Evolutionary conservation across 768 basidiomycete species (phyloP).

Genomic region (Termitomyces sp.): DNA sequence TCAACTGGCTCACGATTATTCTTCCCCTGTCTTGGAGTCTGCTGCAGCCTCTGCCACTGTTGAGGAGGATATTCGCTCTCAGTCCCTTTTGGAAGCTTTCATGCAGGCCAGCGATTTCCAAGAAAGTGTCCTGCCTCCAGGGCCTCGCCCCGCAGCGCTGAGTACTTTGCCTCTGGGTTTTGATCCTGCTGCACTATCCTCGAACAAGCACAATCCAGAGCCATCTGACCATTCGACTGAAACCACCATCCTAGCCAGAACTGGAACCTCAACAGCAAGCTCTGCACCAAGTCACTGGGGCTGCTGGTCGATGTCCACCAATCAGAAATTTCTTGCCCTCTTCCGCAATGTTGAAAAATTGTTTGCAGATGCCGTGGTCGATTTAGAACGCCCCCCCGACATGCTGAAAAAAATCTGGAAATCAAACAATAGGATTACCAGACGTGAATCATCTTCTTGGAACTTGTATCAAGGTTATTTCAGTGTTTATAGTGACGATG

Average conservation of each 20-base stretch:
- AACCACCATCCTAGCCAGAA: background rate
- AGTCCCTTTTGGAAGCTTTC: no score
- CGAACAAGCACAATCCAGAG: background rate
- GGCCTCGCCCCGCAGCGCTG: background rate
- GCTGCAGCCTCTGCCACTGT: background rate
- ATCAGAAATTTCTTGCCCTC: background rate
- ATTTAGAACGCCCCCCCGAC: background rate
- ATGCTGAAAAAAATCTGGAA: background rate
- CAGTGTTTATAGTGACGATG: background rate
- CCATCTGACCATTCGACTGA: background rate
- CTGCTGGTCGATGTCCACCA: background rate
- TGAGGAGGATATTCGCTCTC: no score
- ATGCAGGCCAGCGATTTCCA: no score
- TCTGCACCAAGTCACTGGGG: background rate
- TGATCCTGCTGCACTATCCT: background rate
- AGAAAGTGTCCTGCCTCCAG: background rate
- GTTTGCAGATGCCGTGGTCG: background rate
- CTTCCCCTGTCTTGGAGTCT: background rate
- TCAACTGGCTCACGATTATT: background rate
- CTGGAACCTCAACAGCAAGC: background rate
- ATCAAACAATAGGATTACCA: background rate
- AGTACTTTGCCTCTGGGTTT: background rate
- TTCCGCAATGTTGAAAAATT: background rate
- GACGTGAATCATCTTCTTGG: background rate
- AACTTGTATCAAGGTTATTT: background rate